Percentiles rank a stretch among this genome's conserved stretches.
Evolutionary conservation across 1,139 yeast genomes (phyloP).

Genomic region (Zygosaccharomyces pseudobailii): DNA sequence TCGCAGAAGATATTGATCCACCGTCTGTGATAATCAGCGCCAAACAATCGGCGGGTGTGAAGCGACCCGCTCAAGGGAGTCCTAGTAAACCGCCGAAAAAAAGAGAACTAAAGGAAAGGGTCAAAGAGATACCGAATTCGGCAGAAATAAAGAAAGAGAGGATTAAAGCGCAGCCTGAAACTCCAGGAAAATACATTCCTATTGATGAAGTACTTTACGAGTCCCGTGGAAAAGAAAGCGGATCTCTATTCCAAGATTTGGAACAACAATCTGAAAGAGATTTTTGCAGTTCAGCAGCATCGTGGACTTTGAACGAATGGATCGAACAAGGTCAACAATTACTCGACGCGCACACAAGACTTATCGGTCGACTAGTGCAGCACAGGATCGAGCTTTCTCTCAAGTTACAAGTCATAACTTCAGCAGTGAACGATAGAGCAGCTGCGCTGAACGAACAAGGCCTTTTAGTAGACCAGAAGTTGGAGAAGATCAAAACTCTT

Average conservation of each 20-base stretch:
- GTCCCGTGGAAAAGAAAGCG: slow-evolving; percentile 1
- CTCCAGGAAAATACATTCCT: slow-evolving; percentile 10
- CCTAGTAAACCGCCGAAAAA: background rate
- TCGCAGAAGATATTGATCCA: background rate
- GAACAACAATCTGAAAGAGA: slow-evolving; percentile 20
- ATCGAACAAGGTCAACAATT: slow-evolving; percentile 34
- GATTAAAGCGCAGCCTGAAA: slow-evolving; percentile 1
- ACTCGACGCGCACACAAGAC: slow-evolving; percentile 31
- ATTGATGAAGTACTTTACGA: slow-evolving; percentile 7
- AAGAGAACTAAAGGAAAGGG: slow-evolving; percentile 1
- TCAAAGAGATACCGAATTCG: slow-evolving; percentile 1
- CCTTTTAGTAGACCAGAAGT: slow-evolving; percentile 35
- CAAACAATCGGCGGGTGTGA: background rate
- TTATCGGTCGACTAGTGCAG: slow-evolving; percentile 35
- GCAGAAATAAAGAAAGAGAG: background rate
- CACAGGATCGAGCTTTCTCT: slow-evolving; percentile 40
- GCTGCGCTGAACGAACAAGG: slow-evolving; percentile 36
- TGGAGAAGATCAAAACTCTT: slow-evolving; percentile 36
- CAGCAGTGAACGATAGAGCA: slow-evolving; percentile 39
- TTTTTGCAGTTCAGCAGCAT: slow-evolving; percentile 29
- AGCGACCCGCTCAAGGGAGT: background rate
- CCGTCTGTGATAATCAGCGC: background rate
- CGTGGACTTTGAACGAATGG: slow-evolving; percentile 38
- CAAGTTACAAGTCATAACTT: slow-evolving; percentile 36
- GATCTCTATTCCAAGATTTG: slow-evolving; percentile 12